phyloP scores from a whole-genome alignment of 2,329 filamentous ascomycete genomes.

The Fusarium setosum region DNA sequence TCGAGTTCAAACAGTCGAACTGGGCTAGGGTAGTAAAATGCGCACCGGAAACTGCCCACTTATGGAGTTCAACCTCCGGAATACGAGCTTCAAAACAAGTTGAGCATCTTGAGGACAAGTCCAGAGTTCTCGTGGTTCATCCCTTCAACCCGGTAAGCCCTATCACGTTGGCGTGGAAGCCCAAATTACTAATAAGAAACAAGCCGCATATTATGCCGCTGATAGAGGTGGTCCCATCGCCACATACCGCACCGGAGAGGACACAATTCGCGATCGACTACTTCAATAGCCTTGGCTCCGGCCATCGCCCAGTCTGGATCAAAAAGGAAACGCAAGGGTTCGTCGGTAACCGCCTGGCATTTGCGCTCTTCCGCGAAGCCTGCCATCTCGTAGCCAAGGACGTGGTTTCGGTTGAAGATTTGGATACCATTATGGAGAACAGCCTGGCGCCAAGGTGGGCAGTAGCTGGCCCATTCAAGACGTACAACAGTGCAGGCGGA shows the following conservation, averaged over 20 bases:
- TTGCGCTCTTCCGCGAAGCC: constrained; percentile 29
- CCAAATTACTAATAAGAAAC: rapidly evolving
- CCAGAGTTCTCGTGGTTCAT: constrained; percentile 26
- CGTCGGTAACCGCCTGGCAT: constrained; percentile 28
- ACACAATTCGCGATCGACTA: constrained; percentile 26
- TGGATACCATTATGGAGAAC: constrained; percentile 43
- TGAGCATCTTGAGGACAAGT: constrained; percentile 20
- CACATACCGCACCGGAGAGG: constrained; percentile 4
- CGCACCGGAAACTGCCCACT: not conserved
- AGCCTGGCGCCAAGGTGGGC: constrained; percentile 39
- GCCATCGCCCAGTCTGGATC: constrained; percentile 27
- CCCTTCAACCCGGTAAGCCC: constrained; percentile 28
- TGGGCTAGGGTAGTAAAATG: constrained; percentile 17
- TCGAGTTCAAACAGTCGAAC: constrained; percentile 32
- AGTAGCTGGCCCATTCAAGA: constrained; percentile 34
- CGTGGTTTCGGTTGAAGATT: constrained; percentile 41
- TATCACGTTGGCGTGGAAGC: too few species aligned
- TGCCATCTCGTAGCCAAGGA: constrained; percentile 20
- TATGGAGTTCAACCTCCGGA: constrained; percentile 34
- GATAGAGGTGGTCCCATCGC: constrained; percentile 31
- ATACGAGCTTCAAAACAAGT: constrained; percentile 29
- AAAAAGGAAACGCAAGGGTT: constrained; percentile 35
- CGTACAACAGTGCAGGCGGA: constrained; percentile 37
- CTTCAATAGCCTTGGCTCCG: constrained; percentile 20
- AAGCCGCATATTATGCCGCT: constrained; percentile 37